A percentile compares a stretch with the other conserved stretches of the same genome.
phyloP scores from a whole-genome alignment of 305 asterid species.

The Stenogyne calaminthoides region DNA sequence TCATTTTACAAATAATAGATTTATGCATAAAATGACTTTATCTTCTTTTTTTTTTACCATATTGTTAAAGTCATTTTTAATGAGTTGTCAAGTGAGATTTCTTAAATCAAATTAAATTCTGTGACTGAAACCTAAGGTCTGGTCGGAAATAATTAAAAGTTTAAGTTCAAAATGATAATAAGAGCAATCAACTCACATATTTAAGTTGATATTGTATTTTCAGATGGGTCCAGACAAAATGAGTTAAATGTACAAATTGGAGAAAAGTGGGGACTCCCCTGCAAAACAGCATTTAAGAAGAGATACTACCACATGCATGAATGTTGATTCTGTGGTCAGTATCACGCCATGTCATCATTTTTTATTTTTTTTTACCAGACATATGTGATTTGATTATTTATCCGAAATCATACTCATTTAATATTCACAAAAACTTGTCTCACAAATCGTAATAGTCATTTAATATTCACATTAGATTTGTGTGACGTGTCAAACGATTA shows the following conservation, averaged over 20 bases:
- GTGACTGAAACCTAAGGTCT: not conserved
- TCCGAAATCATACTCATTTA: constrained; percentile 8
- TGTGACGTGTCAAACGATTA: too few relatives aligned
- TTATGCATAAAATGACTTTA: too few relatives aligned
- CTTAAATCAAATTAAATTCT: not conserved
- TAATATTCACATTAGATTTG: too few relatives aligned
- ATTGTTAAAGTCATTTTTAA: not conserved
- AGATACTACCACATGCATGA: constrained; percentile 31
- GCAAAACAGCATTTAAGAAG: not conserved
- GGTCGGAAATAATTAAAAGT: not conserved
- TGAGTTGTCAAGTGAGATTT: not conserved
- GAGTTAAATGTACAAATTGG: constrained; percentile 18
- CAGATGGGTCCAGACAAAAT: constrained; percentile 16
- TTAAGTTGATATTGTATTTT: not conserved
- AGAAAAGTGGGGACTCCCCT: constrained; percentile 22
- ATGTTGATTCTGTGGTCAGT: constrained; percentile 31
- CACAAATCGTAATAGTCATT: too few relatives aligned
- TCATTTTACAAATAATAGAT: too few relatives aligned
- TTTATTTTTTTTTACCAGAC: constrained; percentile 31
- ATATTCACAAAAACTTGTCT: too few relatives aligned
- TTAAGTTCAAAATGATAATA: not conserved
- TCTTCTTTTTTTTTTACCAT: not conserved
- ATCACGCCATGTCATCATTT: constrained; percentile 29
- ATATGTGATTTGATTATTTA: constrained; percentile 7
- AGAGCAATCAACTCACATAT: not conserved